Evolutionary conservation across 2,329 filamentous ascomycete genomes (phyloP).

Genomic region (Aspergillus sp.): DNA sequence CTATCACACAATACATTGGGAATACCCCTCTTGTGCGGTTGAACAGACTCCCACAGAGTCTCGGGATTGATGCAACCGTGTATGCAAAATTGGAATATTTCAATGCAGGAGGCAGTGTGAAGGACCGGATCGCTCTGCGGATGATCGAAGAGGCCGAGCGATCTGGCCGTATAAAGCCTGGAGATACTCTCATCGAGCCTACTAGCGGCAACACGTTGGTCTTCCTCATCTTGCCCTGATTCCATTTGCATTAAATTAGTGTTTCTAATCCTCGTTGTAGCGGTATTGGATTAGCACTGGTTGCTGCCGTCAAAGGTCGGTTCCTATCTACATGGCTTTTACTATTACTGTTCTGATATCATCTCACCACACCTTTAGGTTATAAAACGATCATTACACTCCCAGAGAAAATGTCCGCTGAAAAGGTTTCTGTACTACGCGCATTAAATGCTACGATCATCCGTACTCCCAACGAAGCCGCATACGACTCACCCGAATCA

Average conservation of each 20-base stretch:
- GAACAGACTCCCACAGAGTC: constrained; percentile 85
- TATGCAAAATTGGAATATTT: constrained; percentile 91
- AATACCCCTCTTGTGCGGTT: constrained; percentile 93
- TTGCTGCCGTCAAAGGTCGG: constrained; percentile 78
- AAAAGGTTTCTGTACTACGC: constrained; percentile 93
- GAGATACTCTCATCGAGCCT: constrained; percentile 94
- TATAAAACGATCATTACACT: constrained; percentile 99
- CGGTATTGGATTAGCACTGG: constrained; percentile 89
- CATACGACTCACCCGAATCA: constrained; percentile 89
- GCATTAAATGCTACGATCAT: constrained; percentile 96
- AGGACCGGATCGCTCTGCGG: constrained; percentile 89
- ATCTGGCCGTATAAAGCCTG: constrained; percentile 89
- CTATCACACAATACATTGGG: constrained; percentile 82
- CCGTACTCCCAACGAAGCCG: constrained; percentile 90
- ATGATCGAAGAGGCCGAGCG: constrained; percentile 97
- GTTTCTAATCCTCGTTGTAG: constrained; percentile 22
- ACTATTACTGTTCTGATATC: not conserved
- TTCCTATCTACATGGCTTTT: not conserved
- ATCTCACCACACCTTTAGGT: constrained; percentile 33
- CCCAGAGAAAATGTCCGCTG: constrained; percentile 98
- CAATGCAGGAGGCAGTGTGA: constrained; percentile 90
- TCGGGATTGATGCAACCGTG: constrained; percentile 83
- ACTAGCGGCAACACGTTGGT: constrained; percentile 86
- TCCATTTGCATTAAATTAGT: not conserved
- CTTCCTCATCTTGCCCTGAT: not conserved